phyloP scores from a whole-genome alignment of 805 yeast genomes.

The Teunomyces pallodes region DNA sequence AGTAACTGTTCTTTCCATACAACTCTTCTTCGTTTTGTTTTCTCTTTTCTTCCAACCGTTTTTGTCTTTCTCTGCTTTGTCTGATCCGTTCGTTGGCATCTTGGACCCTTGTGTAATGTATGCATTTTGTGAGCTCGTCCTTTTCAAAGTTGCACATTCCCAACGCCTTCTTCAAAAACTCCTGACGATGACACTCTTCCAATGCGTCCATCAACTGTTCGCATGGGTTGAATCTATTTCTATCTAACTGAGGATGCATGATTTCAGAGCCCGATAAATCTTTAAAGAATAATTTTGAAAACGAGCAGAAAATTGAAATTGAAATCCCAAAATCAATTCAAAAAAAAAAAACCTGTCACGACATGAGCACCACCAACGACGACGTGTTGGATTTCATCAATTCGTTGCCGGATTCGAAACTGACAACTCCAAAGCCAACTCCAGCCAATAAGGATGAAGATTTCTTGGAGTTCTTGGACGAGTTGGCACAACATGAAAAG shows the following conservation, averaged over 20 bases:
- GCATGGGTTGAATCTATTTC: constrained; percentile 53
- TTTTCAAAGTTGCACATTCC: constrained; percentile 86
- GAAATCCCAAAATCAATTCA: neutral
- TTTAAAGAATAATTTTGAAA: neutral
- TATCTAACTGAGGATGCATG: constrained; percentile 48
- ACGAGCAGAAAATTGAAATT: neutral
- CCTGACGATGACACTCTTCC: constrained; percentile 80
- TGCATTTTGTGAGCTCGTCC: constrained; percentile 72
- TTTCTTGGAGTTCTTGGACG: constrained; percentile 59
- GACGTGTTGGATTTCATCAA: constrained; percentile 80
- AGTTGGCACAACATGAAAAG: constrained; percentile 62
- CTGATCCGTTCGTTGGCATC: constrained; percentile 56
- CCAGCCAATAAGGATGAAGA: constrained; percentile 46
- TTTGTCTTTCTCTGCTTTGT: constrained; percentile 55
- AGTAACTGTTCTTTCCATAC: constrained; percentile 71
- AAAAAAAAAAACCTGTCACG: neutral
- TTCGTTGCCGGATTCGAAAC: constrained; percentile 64
- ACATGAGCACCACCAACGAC: constrained; percentile 44
- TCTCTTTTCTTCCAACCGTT: constrained; percentile 54
- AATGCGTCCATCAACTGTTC: constrained; percentile 79
- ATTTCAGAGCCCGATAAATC: neutral
- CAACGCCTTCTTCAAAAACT: constrained; percentile 63
- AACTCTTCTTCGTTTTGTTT: constrained; percentile 69
- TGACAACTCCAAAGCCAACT: constrained; percentile 29
- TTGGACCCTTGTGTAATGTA: constrained; percentile 70